These are phyloP conservation scores for Linnemannia schmuckeri DNA, from an alignment of 192 early-diverging fungal genomes.

Conservation along the genomic window DNA sequence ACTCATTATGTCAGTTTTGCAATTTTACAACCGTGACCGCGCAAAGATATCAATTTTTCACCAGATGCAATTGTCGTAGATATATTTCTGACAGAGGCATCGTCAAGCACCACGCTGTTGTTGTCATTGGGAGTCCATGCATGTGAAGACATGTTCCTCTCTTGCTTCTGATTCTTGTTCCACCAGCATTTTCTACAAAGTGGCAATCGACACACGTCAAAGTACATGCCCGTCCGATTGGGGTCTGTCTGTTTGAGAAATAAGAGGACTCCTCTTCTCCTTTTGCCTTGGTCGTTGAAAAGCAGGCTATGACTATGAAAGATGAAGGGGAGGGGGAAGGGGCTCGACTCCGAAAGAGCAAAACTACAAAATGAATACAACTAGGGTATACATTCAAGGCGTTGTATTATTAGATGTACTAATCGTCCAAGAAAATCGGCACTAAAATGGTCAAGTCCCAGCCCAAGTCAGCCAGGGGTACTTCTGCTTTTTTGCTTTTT, in stretches of 20 bases:
- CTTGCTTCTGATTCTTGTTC: neutral
- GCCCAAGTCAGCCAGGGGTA: neutral
- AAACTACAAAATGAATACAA: neutral
- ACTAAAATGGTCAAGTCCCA: neutral
- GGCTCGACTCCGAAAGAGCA: constrained; percentile 8
- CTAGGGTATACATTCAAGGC: neutral
- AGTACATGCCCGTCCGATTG: neutral
- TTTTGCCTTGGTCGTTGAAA: neutral
- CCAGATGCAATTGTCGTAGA: too few relatives aligned
- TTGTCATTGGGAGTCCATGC: neutral
- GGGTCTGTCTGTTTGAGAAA: neutral
- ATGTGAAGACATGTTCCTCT: neutral
- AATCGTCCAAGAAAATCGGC: neutral
- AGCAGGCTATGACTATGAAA: neutral
- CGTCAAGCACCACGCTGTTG: too few relatives aligned
- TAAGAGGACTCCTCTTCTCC: neutral
- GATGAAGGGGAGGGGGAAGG: neutral
- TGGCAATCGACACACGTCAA: neutral
- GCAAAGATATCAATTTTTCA: too few relatives aligned
- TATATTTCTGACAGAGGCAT: too few relatives aligned
- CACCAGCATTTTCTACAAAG: neutral
- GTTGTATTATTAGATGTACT: neutral
- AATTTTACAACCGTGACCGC: too few relatives aligned
- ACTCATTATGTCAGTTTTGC: too few relatives aligned
- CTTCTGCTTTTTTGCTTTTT: neutral